Conservation (phyloP, 2,329 filamentous ascomycete species). For the Alternaria dauci region DNA sequence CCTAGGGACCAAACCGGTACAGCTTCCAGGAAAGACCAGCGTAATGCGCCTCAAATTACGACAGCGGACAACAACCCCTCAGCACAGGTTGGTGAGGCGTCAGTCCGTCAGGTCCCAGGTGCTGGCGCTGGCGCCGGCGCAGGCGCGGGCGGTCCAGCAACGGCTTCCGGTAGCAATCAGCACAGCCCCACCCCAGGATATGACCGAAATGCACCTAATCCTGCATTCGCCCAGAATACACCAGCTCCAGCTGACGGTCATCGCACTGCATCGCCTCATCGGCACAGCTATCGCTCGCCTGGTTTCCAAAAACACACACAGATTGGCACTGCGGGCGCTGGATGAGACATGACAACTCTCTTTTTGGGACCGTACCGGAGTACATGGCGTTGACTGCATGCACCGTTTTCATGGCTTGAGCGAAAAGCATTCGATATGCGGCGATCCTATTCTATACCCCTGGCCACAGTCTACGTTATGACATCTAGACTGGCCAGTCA, state of each 20-base stretch:
- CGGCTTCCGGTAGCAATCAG: conserved; percentile 29
- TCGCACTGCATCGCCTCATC: conserved; percentile 48
- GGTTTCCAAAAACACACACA: conserved; percentile 48
- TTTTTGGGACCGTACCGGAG: conserved; percentile 32
- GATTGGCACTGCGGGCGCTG: conserved; percentile 49
- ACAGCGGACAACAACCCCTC: conserved; percentile 88
- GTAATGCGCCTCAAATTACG: conserved; percentile 66
- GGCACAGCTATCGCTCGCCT: conserved; percentile 50
- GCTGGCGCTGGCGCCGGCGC: conserved; percentile 15
- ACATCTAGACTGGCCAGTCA: conserved; percentile 18
- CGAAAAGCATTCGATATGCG: conserved; percentile 21
- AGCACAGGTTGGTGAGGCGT: conserved; percentile 83
- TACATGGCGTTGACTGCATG: conserved; percentile 30
- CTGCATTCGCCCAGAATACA: conserved; percentile 45
- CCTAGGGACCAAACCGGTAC: conserved; percentile 52
- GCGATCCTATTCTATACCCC: conserved; percentile 23
- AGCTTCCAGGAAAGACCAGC: conserved; percentile 62
- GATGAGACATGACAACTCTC: conserved; percentile 26
- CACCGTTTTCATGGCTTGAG: conserved; percentile 25
- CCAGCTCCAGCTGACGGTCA: conserved; percentile 47
- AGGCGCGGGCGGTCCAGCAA: conserved; percentile 8
- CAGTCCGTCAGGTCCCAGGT: conserved; percentile 74
- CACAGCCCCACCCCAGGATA: conserved; percentile 41
- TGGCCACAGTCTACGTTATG: conserved; percentile 20
- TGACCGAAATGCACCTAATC: conserved; percentile 45